These are phyloP conservation scores for Phaeosphaeria sp. DNA, from an alignment of 2,329 filamentous ascomycete genomes.

Conservation along the genomic window DNA sequence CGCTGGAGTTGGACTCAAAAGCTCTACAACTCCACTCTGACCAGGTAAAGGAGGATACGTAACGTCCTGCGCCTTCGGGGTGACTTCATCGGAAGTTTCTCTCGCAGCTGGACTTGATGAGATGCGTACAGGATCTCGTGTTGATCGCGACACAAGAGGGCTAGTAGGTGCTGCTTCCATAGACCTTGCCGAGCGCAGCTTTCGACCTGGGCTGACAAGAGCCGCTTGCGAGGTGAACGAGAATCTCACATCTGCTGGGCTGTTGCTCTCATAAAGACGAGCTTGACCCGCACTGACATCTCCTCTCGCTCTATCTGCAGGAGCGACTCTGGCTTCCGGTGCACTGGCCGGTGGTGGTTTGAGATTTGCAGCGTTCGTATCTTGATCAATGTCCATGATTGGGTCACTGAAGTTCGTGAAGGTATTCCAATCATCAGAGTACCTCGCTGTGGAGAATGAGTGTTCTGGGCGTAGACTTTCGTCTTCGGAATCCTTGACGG, in stretches of 20 bases:
- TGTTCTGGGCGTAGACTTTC: constrained; percentile 35
- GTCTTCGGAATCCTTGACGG: constrained; percentile 43
- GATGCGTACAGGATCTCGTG: constrained; percentile 17
- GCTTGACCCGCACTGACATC: constrained; percentile 6
- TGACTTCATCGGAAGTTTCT: constrained; percentile 5
- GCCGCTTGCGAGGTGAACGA: constrained; percentile 4
- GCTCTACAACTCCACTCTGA: constrained; percentile 15
- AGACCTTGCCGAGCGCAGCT: constrained; percentile 10
- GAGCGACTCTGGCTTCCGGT: constrained; percentile 3
- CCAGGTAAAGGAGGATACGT: constrained; percentile 9
- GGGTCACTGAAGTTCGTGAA: constrained; percentile 20
- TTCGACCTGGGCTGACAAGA: constrained; percentile 11
- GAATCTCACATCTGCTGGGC: constrained; percentile 6
- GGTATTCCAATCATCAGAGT: constrained; percentile 26
- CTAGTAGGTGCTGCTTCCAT: constrained; percentile 10
- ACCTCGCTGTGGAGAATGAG: constrained; percentile 32
- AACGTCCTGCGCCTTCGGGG: constrained; percentile 8
- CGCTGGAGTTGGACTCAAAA: constrained; percentile 18
- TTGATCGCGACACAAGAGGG: constrained; percentile 19
- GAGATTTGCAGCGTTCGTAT: background rate
- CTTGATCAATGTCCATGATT: constrained; percentile 1
- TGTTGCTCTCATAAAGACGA: constrained; percentile 3
- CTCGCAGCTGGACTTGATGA: constrained; percentile 3
- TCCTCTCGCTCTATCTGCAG: constrained; percentile 2
- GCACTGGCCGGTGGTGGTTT: constrained; percentile 12